These are phyloP conservation scores for Biscogniauxia mediterranea DNA, from an alignment of 2,329 filamentous ascomycete species.

Conservation along the genomic window DNA sequence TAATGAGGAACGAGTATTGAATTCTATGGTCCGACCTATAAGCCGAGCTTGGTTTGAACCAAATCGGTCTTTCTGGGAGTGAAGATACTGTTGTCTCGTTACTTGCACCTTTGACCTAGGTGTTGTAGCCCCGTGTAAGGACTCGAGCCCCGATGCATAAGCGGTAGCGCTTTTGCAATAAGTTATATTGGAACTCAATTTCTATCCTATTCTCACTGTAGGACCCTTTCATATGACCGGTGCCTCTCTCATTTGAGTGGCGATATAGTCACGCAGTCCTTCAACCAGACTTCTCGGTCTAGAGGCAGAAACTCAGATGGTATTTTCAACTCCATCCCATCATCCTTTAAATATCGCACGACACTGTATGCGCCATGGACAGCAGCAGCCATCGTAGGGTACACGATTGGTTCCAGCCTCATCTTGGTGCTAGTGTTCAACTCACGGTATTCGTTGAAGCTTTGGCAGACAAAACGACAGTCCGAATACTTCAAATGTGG, in stretches of 20 bases:
- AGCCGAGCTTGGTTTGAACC: no score
- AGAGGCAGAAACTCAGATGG: neutral
- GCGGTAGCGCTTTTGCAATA: no score
- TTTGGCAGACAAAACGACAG: slow-evolving; percentile 3
- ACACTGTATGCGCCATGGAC: neutral
- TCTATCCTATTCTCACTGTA: no score
- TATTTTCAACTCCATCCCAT: neutral
- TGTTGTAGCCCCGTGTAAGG: no score
- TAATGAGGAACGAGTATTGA: no score
- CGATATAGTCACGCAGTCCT: slow-evolving; percentile 2
- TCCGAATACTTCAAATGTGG: neutral
- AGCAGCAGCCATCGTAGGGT: neutral
- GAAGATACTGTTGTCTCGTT: no score
- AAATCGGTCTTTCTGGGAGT: no score
- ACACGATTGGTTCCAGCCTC: neutral
- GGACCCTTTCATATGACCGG: neutral
- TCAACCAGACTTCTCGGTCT: slow-evolving; percentile 1
- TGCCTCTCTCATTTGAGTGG: neutral
- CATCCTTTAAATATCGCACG: neutral
- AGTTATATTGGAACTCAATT: no score
- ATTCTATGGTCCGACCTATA: no score
- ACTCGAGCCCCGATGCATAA: no score
- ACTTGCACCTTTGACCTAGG: no score
- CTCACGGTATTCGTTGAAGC: slow-evolving; percentile 2
- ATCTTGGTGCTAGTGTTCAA: neutral